A percentile compares a stretch with the other conserved stretches of the same genome.
Evolutionary conservation across 2,329 filamentous ascomycete genomes (phyloP).

Genomic region (Sphaerulina vaccinii): DNA sequence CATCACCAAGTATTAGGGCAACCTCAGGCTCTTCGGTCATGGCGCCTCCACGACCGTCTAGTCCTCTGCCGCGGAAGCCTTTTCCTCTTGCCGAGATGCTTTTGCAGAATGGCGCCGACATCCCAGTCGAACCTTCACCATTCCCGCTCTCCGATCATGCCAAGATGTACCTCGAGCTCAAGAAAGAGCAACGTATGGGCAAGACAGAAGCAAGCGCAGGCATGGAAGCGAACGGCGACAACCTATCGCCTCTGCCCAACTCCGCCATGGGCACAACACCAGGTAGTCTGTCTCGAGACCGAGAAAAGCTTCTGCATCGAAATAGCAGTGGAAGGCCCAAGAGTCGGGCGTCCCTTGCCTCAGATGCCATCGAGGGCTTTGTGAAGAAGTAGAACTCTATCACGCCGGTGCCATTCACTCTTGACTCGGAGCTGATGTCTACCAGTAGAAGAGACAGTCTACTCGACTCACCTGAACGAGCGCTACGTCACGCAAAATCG

Average conservation of each 20-base stretch:
- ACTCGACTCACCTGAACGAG: constrained; percentile 5
- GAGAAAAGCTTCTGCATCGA: constrained; percentile 32
- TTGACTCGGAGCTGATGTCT: constrained; percentile 7
- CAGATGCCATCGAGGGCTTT: constrained; percentile 33
- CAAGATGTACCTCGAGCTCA: constrained; percentile 81
- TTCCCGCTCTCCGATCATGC: constrained; percentile 82
- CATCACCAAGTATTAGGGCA: constrained; percentile 37
- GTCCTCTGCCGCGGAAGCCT: constrained; percentile 45
- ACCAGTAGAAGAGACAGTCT: neutral
- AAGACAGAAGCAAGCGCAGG: constrained; percentile 26
- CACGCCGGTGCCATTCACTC: constrained; percentile 10
- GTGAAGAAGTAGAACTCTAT: constrained; percentile 35
- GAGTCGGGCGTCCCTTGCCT: constrained; percentile 25
- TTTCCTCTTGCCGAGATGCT: constrained; percentile 91
- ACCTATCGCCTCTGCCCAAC: constrained; percentile 60
- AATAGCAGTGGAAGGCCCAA: constrained; percentile 27
- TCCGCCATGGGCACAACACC: constrained; percentile 18
- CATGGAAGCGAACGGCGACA: constrained; percentile 50
- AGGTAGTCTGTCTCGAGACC: constrained; percentile 9
- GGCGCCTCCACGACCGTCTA: constrained; percentile 38
- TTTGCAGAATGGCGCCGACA: constrained; percentile 88
- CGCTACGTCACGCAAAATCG: constrained; percentile 13
- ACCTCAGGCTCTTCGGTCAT: constrained; percentile 27
- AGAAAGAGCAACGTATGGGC: constrained; percentile 49
- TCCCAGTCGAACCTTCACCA: constrained; percentile 71